Conservation (phyloP, 768 basidiomycete genomes). For the Calocybe gangraenosa region DNA sequence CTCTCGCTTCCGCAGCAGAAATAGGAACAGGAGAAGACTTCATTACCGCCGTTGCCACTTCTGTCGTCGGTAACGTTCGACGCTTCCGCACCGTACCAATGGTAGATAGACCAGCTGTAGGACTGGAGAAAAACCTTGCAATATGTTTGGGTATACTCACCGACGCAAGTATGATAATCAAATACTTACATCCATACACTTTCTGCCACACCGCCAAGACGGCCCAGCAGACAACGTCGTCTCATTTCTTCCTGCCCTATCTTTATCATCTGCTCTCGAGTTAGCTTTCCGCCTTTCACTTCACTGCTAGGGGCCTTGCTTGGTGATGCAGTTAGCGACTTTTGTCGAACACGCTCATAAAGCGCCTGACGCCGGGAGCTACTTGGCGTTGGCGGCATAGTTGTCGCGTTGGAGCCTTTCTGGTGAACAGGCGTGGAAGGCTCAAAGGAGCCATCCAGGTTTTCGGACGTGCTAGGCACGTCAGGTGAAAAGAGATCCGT, state of each 20-base stretch:
- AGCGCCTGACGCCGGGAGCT: slow-evolving; percentile 76
- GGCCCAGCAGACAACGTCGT: slow-evolving; percentile 70
- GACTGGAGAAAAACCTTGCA: slow-evolving; percentile 69
- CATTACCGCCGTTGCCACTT: slow-evolving; percentile 64
- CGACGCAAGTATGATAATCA: slow-evolving; percentile 4
- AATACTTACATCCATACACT: slow-evolving; percentile 77
- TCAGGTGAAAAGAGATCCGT: slow-evolving; percentile 41
- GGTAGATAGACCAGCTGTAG: slow-evolving; percentile 41
- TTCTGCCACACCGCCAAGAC: slow-evolving; percentile 78
- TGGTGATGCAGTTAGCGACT: slow-evolving; percentile 65
- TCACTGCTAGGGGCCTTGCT: slow-evolving; percentile 48
- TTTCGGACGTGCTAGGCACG: slow-evolving; percentile 37
- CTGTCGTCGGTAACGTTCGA: slow-evolving; percentile 60
- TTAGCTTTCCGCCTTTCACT: slow-evolving; percentile 41
- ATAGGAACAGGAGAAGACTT: slow-evolving; percentile 83
- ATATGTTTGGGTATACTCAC: background rate
- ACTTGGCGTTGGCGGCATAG: slow-evolving; percentile 64
- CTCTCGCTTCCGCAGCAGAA: slow-evolving; percentile 71
- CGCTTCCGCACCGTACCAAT: slow-evolving; percentile 64
- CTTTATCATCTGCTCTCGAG: slow-evolving; percentile 64
- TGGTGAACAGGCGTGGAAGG: slow-evolving; percentile 70
- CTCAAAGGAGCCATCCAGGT: slow-evolving; percentile 30
- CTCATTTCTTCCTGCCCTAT: slow-evolving; percentile 77
- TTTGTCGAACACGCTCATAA: slow-evolving; percentile 75
- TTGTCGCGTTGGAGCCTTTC: slow-evolving; percentile 46